These are phyloP conservation scores for Ziziphus jujuba DNA, from an alignment of 306 rosid genomes.

Conservation along the genomic window DNA sequence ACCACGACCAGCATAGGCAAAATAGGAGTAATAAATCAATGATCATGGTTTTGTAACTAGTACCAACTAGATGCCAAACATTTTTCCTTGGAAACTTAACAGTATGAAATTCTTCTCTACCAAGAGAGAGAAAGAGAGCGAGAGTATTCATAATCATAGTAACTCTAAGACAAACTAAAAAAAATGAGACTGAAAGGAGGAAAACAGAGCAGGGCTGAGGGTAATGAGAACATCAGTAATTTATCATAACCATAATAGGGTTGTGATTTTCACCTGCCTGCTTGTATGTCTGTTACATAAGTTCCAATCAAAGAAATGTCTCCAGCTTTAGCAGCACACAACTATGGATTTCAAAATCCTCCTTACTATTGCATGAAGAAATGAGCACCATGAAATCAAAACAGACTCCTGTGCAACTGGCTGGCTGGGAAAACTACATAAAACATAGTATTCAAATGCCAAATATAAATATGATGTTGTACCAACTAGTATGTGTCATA, in stretches of 20 bases:
- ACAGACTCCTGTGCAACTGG: not conserved
- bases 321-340: not conserved
- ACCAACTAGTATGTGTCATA: too few species aligned
- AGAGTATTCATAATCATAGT: too few species aligned
- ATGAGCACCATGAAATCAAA: not conserved
- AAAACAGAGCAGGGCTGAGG: not conserved
- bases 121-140: too few species aligned
- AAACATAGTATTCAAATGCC: not conserved
- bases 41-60: too few species aligned
- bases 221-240: not conserved
- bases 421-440: too few species aligned
- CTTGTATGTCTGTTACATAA: not conserved
- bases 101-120: too few species aligned
- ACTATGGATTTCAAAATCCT: not conserved
- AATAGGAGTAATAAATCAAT: too few species aligned
- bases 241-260: not conserved
- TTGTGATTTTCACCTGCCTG: not conserved
- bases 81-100: too few species aligned
- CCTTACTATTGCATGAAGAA: conserved; percentile 11
- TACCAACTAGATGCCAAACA: too few species aligned
- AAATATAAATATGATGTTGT: not conserved
- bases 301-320: not conserved
- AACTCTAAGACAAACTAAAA: too few species aligned
- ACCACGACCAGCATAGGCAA: too few species aligned
- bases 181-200: too few species aligned